Conservation (phyloP, 2,329 filamentous ascomycete genomes). For the Ramularia endophylla region DNA sequence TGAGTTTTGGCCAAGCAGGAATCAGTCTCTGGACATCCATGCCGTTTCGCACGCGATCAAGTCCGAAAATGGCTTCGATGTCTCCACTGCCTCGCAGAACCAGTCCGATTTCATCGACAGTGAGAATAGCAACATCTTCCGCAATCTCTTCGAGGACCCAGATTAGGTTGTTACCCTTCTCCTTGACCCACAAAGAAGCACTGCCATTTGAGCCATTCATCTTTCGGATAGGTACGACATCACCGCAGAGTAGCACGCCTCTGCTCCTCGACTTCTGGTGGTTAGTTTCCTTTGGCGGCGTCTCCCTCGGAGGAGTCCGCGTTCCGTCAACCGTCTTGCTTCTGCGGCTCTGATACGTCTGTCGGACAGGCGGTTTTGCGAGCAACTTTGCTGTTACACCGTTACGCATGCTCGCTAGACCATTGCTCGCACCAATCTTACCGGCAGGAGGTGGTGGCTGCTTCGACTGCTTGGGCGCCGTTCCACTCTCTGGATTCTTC, state of each 20-base stretch:
- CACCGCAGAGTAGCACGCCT: conserved; percentile 87
- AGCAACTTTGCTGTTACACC: conserved; percentile 84
- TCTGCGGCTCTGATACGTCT: conserved; percentile 47
- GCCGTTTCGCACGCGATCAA: conserved; percentile 59
- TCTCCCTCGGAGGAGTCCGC: conserved; percentile 38
- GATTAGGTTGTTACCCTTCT: conserved; percentile 87
- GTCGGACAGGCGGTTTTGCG: conserved; percentile 67
- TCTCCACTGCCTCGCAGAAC: conserved; percentile 67
- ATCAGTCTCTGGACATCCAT: conserved; percentile 73
- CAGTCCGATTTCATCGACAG: conserved; percentile 69
- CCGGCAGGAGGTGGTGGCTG: conserved; percentile 24
- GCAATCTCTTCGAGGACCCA: conserved; percentile 98
- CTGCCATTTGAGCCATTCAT: conserved; percentile 87
- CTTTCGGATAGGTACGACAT: conserved; percentile 98
- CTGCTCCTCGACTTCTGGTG: conserved; percentile 71
- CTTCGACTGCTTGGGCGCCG: conserved; percentile 17
- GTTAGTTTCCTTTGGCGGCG: conserved; percentile 41
- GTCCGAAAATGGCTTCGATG: conserved; percentile 81
- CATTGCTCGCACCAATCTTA: conserved; percentile 33
- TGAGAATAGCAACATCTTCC: conserved; percentile 78
- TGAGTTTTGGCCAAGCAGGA: conserved; percentile 72
- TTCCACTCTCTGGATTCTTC: conserved; percentile 50
- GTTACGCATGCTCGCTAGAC: conserved; percentile 60
- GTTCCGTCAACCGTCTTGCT: conserved; percentile 61
- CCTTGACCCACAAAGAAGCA: conserved; percentile 97